Base-by-base conservation (phyloP, 75 land plant species). In the Picea glauca region DNA sequence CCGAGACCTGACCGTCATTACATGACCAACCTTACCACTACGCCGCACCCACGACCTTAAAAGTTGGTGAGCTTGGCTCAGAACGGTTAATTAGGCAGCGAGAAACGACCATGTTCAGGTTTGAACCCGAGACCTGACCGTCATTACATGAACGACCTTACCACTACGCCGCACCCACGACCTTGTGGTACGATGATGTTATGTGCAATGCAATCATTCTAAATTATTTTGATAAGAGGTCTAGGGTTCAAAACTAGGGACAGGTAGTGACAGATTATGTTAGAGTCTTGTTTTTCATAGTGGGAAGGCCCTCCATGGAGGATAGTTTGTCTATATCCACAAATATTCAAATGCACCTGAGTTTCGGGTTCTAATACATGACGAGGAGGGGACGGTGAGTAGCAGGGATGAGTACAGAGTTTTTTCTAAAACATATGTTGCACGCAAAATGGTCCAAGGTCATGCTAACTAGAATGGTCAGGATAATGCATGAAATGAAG, bases 391-490 rank as follows among this genome's bases (percentile, higher is more conserved):
- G 58, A 67, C n/a, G 31, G 65, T 79, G 13, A 80, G 80, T 56
- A 63, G 43, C 26, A 81, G 83, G 3, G 62, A 43, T 0, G 88
- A 89, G 11, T 85, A 84, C 78, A 11, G 83, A 85, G 60, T 74
- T 76, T 20, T 78, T 74, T 18, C 13, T 94, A 15, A 85, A 91
- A 31, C 61, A 76, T 5, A 59, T 95, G 9, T 64, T 95, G 54
- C 67, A 30, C 8, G 23, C 65, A 18, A 58, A 86, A 21, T 95
- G 98, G 96, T 84, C 96, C 1, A 91, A 89, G 58, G 72, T 80
- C 12, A 70, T 87, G 40, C 77, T 93, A 58, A 67, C 88, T 20
- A 91, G 86, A 78, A 81, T 93, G 77, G 85, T 87, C 20, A 77
- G 83, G 20, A 58, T 58, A 23, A n/a, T 60, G 56, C 13, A 30